phyloP scores from a whole-genome alignment of 768 basidiomycete species.

The Lactarius indigo region DNA sequence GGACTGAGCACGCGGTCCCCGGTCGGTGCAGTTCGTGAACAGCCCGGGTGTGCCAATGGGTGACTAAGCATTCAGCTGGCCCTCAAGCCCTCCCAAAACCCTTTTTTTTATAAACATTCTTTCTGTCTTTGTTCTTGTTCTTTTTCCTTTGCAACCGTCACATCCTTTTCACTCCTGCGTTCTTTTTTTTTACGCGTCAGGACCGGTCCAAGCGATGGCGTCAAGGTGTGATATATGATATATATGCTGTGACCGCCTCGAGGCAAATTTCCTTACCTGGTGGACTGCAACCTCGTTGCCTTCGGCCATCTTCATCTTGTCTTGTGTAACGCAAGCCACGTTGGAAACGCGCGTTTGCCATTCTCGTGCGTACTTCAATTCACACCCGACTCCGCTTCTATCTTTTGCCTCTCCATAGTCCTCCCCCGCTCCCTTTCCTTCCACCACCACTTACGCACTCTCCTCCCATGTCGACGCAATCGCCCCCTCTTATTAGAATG shows the following conservation, averaged over 20 bases:
- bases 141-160: conserved; percentile 7
- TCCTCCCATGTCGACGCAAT: conserved; percentile 26
- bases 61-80: neutral
- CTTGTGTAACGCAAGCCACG: conserved; percentile 26
- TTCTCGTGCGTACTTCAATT: conserved; percentile 26
- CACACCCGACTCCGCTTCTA: conserved; percentile 22
- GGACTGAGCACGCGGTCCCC: neutral
- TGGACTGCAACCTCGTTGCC: conserved; percentile 24
- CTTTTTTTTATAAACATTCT: neutral
- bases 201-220: conserved; percentile 19
- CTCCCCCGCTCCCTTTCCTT: conserved; percentile 7
- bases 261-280: conserved; percentile 27
- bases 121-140: neutral
- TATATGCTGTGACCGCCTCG: conserved; percentile 27
- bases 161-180: too few species aligned
- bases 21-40: neutral
- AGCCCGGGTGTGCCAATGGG: neutral
- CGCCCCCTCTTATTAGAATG: conserved; percentile 25
- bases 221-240: conserved; percentile 11
- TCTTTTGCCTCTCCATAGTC: conserved; percentile 21
- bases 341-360: conserved; percentile 28
- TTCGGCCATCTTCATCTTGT: conserved; percentile 21
- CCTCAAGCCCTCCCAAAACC: too few species aligned
- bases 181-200: conserved; percentile 5
- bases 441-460: conserved; percentile 3